Conservation (phyloP, 495 filamentous ascomycete species). For the Penicillium turbatum region DNA sequence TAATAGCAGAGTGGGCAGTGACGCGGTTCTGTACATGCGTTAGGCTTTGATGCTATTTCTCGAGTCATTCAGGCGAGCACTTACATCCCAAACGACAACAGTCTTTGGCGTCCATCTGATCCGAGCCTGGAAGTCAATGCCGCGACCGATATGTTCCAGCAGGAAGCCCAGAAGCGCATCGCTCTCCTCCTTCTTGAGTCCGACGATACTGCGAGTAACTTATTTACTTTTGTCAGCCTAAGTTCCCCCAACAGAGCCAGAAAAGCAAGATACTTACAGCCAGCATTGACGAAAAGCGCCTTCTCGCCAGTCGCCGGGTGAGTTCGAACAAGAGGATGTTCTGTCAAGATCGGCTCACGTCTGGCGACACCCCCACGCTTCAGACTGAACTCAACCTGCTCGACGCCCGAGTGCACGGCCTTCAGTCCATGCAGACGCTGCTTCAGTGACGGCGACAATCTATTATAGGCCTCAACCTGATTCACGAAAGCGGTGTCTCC, state of each 20-base stretch:
- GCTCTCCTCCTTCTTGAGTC: slow-evolving; percentile 73
- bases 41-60: background rate
- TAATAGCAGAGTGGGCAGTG: slow-evolving; percentile 69
- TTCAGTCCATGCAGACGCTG: slow-evolving; percentile 72
- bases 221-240: slow-evolving; percentile 8
- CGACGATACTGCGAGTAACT: slow-evolving; percentile 70
- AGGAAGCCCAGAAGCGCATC: slow-evolving; percentile 74
- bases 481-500: slow-evolving; percentile 77
- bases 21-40: slow-evolving; percentile 57
- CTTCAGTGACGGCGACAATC: slow-evolving; percentile 66
- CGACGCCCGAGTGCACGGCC: slow-evolving; percentile 67
- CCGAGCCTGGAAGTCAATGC: slow-evolving; percentile 72
- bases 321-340: slow-evolving; percentile 75
- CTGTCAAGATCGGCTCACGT: slow-evolving; percentile 63
- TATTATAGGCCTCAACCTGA: slow-evolving; percentile 69
- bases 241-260: background rate
- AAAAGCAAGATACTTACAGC: slow-evolving; percentile 53
- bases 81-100: slow-evolving; percentile 77
- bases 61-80: slow-evolving; percentile 9
- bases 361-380: slow-evolving; percentile 58
- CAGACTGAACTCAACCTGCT: slow-evolving; percentile 60
- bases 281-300: slow-evolving; percentile 72
- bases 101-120: slow-evolving; percentile 71
- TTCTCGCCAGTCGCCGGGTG: slow-evolving; percentile 81
- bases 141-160: slow-evolving; percentile 67